Conservation (phyloP, 2,329 filamentous ascomycete genomes). For the Diplocarpon mali region DNA sequence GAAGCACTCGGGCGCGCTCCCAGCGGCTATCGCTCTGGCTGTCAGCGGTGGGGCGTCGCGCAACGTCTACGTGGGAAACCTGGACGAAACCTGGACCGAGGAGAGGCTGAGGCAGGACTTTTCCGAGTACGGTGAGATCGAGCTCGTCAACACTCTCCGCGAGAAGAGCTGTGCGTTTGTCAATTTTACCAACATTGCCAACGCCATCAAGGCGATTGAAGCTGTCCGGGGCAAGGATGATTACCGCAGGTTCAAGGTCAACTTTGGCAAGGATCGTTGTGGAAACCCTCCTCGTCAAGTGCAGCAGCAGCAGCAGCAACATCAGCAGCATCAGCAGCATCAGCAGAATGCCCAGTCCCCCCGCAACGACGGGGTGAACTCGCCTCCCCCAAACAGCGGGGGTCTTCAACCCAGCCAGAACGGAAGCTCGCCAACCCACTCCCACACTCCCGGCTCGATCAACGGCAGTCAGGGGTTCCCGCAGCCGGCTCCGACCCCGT, state of each 20-base stretch:
- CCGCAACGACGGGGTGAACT: conserved; percentile 46
- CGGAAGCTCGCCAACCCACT: conserved; percentile 26
- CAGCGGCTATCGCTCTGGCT: conserved; percentile 87
- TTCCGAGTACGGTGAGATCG: conserved; percentile 93
- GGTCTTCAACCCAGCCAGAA: conserved; percentile 25
- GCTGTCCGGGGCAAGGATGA: conserved; percentile 89
- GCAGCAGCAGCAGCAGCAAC: no score
- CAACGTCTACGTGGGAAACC: conserved; percentile 95
- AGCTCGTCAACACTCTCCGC: conserved; percentile 88
- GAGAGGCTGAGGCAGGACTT: conserved; percentile 94
- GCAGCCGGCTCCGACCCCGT: conserved; percentile 50
- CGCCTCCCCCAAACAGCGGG: conserved; percentile 36
- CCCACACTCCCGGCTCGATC: conserved; percentile 39
- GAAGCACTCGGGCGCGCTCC: conserved; percentile 94
- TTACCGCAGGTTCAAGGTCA: conserved; percentile 98
- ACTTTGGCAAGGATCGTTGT: conserved; percentile 97
- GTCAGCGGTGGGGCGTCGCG: conserved; percentile 95
- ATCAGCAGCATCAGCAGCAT: no score
- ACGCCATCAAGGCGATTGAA: conserved; percentile 98
- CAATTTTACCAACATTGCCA: conserved; percentile 99
- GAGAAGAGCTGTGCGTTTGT: conserved; percentile 99
- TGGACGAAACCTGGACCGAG: conserved; percentile 96
- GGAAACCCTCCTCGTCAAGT: conserved; percentile 91
- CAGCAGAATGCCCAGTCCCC: conserved; percentile 52
- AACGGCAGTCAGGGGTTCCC: conserved; percentile 36